These are phyloP conservation scores for Ogataea allantospora DNA, from an alignment of 805 yeast species.

Conservation along the genomic window DNA sequence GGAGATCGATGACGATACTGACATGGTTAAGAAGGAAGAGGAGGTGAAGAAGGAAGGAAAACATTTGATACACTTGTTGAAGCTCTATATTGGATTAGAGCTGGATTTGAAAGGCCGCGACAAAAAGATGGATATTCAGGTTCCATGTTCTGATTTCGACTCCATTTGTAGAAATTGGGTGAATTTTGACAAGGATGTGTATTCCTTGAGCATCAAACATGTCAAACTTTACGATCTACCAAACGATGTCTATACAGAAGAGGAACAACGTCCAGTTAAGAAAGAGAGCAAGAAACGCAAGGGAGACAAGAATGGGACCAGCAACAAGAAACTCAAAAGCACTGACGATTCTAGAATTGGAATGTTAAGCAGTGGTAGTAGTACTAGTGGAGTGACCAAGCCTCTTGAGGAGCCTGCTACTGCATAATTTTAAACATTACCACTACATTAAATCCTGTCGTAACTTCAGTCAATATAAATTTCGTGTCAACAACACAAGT, in stretches of 20 bases:
- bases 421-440: constrained; percentile 1
- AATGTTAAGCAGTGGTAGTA: constrained; percentile 9
- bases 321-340: constrained; percentile 33
- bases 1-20: constrained; percentile 32
- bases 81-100: constrained; percentile 77
- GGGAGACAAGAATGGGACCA: constrained; percentile 33
- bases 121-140: constrained; percentile 75
- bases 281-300: constrained; percentile 53
- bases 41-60: constrained; percentile 26
- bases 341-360: constrained; percentile 10
- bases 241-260: constrained; percentile 75
- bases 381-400: constrained; percentile 6
- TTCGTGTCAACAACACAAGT: constrained; percentile 6
- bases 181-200: constrained; percentile 57
- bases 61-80: constrained; percentile 56
- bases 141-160: constrained; percentile 88
- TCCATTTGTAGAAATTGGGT: constrained; percentile 74
- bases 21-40: constrained; percentile 29
- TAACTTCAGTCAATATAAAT: constrained; percentile 1
- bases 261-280: constrained; percentile 72
- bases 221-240: constrained; percentile 82
- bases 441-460: constrained; percentile 5
- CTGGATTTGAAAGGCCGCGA: constrained; percentile 50
- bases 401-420: constrained; percentile 10
- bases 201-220: constrained; percentile 65